Evolutionary conservation across 345 rosid species (phyloP).

Genomic region (Sapria himalayana): DNA sequence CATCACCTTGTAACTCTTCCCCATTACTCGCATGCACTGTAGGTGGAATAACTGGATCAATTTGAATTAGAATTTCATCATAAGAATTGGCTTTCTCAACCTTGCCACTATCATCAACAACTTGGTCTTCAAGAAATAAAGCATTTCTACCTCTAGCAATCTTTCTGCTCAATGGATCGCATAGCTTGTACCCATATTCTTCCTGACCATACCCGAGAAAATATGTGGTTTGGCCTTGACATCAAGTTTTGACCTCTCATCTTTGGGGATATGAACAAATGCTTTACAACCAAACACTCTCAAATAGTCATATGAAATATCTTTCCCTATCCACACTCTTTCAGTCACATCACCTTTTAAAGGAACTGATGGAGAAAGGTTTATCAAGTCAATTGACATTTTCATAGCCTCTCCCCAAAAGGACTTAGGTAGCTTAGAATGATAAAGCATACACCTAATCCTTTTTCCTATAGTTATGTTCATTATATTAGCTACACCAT

Average conservation of each 20-base stretch:
- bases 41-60: not conserved
- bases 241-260: not conserved
- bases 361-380: not conserved
- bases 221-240: not conserved
- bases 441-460: not conserved
- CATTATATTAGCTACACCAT: not conserved
- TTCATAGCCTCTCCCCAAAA: conserved; percentile 1
- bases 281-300: not conserved
- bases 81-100: not conserved
- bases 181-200: not conserved
- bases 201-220: not conserved
- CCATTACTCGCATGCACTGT: not conserved
- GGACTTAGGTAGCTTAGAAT: not conserved
- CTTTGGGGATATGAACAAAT: conserved; percentile 1
- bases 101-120: not conserved
- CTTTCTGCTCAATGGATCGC: not conserved
- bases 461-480: not conserved
- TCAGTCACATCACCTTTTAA: not conserved
- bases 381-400: not conserved
- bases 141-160: not conserved
- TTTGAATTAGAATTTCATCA: not conserved
- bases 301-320: not conserved
- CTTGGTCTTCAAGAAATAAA: not conserved
- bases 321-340: not conserved
- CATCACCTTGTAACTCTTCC: not conserved